Evolutionary conservation across 176 grass and related monocot species (phyloP), one percentile per base, ranked within the genome.

Genomic region (Aegilops longissima): DNA sequence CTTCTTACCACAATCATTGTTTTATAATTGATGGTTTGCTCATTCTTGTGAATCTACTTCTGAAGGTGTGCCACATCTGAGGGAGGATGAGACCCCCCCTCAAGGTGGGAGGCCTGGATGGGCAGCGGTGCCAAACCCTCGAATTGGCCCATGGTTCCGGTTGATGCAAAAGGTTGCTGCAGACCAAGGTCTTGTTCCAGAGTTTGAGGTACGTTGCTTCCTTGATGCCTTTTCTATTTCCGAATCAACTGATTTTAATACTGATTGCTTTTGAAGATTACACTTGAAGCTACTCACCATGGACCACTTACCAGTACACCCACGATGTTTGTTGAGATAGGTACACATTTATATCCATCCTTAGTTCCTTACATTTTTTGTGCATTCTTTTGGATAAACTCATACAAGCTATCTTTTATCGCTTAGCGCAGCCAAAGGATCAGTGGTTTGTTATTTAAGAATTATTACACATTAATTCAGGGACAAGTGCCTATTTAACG

Each of bases 251-350:
- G 75, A 76, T 81, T 62, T 52, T 76, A 80, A 80, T 86, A 29
- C 18, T 44, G 51, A 45, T 83, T 47, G 1, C 38, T 18, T 73
- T n/a, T 86, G 80, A 84, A 98, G 93, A 84, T 98, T 83, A 98
- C 95, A 12, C 87, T 95, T 75, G 95, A 95, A 86, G 95, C 91
- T 90, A 98, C 95, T 81, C 38, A 40, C 8, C 38, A 40, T 9
- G 38, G 38, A 40, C 38, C 38, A 40, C 38, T 98, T 61, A 95
- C 93, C 38, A 90, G 82, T 84, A 95, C 85, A 35, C 93, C 89
- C 11, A 98, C 93, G 9, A 89, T 95, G 96, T 98, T 98, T 78
- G 62, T 98, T 80, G 93, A 95, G 87, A 95, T 98, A 89, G 93
- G 96, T 98, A 98, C 58, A 29, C 0, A 36, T 33, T 66, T 91